Conservation (phyloP, 805 yeast genomes). For the Yarrowia osloensis region DNA sequence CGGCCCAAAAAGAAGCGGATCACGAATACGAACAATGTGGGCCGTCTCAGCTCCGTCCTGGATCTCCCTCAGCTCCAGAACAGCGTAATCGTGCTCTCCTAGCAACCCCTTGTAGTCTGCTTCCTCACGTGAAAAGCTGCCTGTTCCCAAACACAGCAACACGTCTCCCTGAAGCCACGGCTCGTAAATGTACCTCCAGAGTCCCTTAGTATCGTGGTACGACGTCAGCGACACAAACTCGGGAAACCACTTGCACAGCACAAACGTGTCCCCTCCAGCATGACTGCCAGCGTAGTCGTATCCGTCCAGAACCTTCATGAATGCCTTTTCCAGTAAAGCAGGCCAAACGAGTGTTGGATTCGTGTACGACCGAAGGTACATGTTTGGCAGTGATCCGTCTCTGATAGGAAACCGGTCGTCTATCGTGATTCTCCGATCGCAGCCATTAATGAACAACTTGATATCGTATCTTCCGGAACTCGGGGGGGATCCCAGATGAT, state of each 20-base stretch:
- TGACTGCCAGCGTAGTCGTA: constrained; percentile 74
- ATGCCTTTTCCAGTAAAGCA: constrained; percentile 76
- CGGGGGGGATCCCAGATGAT: constrained; percentile 34
- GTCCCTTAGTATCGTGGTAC: constrained; percentile 30
- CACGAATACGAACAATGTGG: constrained; percentile 2
- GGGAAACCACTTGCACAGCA: constrained; percentile 74
- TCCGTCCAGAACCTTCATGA: constrained; percentile 60
- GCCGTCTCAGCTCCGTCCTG: constrained; percentile 31
- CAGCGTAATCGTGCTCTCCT: constrained; percentile 70
- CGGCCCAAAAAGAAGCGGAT: constrained; percentile 21
- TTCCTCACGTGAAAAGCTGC: constrained; percentile 44
- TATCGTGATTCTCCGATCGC: constrained; percentile 50
- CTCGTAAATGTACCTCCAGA: constrained; percentile 45
- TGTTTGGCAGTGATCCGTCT: constrained; percentile 30
- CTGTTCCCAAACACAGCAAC: constrained; percentile 71
- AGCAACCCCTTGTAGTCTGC: constrained; percentile 47
- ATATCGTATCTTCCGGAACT: constrained; percentile 45
- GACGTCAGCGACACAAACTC: constrained; percentile 48
- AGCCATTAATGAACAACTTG: constrained; percentile 55
- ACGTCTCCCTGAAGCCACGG: constrained; percentile 45
- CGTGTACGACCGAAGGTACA: constrained; percentile 46
- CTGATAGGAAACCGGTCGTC: constrained; percentile 51
- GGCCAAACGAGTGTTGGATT: constrained; percentile 56
- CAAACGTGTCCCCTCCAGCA: constrained; percentile 66
- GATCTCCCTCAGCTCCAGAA: constrained; percentile 46